A percentile compares a stretch with the other conserved stretches of the same genome.
These are phyloP conservation scores for Penicillium decumbens DNA, from an alignment of 2,329 filamentous ascomycete species.

Conservation along the genomic window DNA sequence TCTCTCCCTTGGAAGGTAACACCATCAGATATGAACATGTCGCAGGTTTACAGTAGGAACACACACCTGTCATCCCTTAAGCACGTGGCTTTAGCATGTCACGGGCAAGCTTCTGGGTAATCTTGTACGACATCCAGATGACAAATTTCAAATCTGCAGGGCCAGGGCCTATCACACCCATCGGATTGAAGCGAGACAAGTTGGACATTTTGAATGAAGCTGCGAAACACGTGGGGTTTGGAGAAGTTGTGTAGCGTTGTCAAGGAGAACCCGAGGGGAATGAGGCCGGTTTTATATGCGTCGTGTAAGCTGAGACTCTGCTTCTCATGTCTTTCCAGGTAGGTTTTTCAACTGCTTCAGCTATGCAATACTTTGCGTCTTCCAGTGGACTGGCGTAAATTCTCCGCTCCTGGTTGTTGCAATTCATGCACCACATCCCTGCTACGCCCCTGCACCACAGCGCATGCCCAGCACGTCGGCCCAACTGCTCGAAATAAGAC, in stretches of 20 bases:
- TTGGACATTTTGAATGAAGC: slow-evolving; percentile 8
- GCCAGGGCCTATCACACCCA: background rate
- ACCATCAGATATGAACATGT: no score
- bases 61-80: background rate
- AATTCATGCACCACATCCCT: background rate
- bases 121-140: slow-evolving; percentile 17
- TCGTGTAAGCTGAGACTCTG: background rate
- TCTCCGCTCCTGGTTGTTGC: slow-evolving; percentile 3
- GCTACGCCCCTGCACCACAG: background rate
- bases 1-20: no score
- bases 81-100: background rate
- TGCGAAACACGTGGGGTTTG: slow-evolving; percentile 3
- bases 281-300: background rate
- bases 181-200: background rate
- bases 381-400: slow-evolving; percentile 1
- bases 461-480: background rate
- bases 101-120: slow-evolving; percentile 7
- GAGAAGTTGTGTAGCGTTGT: background rate
- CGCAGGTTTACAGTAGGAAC: background rate
- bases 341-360: background rate
- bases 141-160: slow-evolving; percentile 11
- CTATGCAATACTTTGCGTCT: background rate
- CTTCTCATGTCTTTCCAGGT: background rate
- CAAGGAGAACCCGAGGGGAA: background rate
- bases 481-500: background rate